Base-by-base conservation (phyloP, 2,329 filamentous ascomycete species). In the Dactylellina drechsleri region DNA sequence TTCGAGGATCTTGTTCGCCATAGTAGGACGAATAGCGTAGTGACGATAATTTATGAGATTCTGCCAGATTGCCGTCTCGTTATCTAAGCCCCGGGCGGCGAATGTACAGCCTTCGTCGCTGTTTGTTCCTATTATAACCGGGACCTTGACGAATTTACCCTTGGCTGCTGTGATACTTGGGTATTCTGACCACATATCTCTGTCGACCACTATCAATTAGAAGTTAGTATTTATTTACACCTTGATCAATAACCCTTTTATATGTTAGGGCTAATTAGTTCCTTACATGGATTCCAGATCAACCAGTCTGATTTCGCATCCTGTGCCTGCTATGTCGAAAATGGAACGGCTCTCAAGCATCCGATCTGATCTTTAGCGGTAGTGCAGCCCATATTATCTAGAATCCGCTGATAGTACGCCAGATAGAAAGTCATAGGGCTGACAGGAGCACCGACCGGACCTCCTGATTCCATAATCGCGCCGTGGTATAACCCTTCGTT, bases 401-500 rank as follows among this genome's bases (percentile, higher is more conserved):
- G 31, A 2, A 59, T 12, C 1, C 56, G 13, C 5, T n/a, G n/a
- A n/a, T 43, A 43, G 18, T 59, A 45, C 6, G 18, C 56, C 18
- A 31, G 31, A 12, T 43, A 45, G 36, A 43, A 59, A 13, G 36
- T 59, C 12, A 45, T 10, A 12, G 56, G 31, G 20, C 41, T 41
- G 7, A 59, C 4, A 16, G 31, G 56, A 77, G 84, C 84, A 74
- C 78, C 88, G 87, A 67, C 83, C 84, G n/a, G 83, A 36, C 80
- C 81, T 23, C 85, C 83, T 0, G 84, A 84, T 15, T 88, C 81
- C 53, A 83, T 80, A 31, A 88, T 86, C 1, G 82, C 86, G 15
- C 80, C 83, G 4, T 84, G 83, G 79, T 88, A 89, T 0, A 89
- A 82, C 4, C 81, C 81, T 58, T 88, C 85, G 68, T 87, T 82